Evolutionary conservation across 2,329 filamentous ascomycete species (phyloP), one percentile per base, ranked within the genome.

Genomic region (Nigrospora sphaerica): DNA sequence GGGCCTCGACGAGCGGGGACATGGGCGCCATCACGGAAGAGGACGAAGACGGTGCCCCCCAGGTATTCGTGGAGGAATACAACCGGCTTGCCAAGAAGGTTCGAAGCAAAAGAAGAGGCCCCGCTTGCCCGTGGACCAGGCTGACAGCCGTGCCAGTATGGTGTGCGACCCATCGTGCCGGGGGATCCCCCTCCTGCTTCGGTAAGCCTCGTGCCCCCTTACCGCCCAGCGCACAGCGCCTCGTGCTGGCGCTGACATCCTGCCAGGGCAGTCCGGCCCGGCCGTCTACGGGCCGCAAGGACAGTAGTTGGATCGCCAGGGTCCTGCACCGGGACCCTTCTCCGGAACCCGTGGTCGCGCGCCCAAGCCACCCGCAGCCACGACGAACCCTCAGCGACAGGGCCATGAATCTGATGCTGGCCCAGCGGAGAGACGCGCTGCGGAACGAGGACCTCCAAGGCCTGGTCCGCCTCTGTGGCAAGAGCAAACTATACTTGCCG

Each of bases 401-500:
- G 28, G 73, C 76, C 10, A 54, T 73, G 32, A 67, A 71, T 37
- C 48, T 78, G 12, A 63, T 73, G 12, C 63, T 69, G 13, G 57
- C 60, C 38, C 64, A 62, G 36, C 72, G 67, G 44, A 74, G 64
- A 43, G 64, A 76, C 40, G 63, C 61, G 6, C 59, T 77, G 18
- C 77, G 71, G 54, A 66, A 69, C 38, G 67, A 77, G 50, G 72
- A 75, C 44, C 62, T 86, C 1, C 70, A 76, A 46, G 72, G 75
- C n/a, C 71, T 86, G 54, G 73, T 85, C 16, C 73, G 80, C 12
- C 61, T 85, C 31, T 81, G 80, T 52, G 82, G 83, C 34, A 79
- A 78, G 58, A 83, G 79, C 57, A 63, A 77, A 31, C 64, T 86
- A 41, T 78, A 81, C 54, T 65, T 86, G 10, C 81, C 81, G 1